phyloP scores from a whole-genome alignment of 2,329 filamentous ascomycete species.

The Nemania abortiva region DNA sequence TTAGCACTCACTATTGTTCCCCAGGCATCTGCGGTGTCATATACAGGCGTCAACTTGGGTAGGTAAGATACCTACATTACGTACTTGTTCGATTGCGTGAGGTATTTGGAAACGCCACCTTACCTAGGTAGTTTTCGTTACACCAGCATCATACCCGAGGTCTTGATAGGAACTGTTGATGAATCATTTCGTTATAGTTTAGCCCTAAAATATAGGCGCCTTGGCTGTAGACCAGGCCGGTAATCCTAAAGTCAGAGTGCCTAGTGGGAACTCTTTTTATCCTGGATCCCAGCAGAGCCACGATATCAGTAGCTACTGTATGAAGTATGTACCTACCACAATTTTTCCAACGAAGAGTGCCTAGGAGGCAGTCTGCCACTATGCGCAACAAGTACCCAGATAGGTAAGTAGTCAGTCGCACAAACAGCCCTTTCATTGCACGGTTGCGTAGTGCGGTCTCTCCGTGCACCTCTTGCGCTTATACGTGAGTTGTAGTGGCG shows the following conservation, averaged over 20 bases:
- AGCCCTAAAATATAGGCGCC: not conserved
- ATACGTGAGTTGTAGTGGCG: not conserved
- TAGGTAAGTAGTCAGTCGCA: not conserved
- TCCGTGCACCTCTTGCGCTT: not conserved
- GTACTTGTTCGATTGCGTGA: not conserved
- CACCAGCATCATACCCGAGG: not conserved
- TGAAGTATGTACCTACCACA: not conserved
- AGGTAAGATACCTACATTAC: not conserved
- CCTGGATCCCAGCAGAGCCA: constrained; percentile 1
- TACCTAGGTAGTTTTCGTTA: not conserved
- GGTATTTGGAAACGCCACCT: not conserved
- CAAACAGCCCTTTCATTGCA: not conserved
- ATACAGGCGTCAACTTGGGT: not conserved
- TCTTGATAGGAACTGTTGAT: not conserved
- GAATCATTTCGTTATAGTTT: not conserved
- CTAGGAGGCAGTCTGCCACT: not conserved
- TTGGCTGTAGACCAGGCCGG: not conserved
- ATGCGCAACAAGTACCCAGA: not conserved
- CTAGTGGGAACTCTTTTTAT: not conserved
- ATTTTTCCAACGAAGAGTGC: not conserved
- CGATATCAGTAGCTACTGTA: no score
- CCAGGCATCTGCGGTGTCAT: not conserved
- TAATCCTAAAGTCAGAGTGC: constrained; percentile 2
- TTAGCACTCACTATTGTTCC: not conserved
- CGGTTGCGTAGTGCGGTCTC: not conserved